phyloP scores from a whole-genome alignment of 495 filamentous ascomycete species.

The Pyrenula aspistea region DNA sequence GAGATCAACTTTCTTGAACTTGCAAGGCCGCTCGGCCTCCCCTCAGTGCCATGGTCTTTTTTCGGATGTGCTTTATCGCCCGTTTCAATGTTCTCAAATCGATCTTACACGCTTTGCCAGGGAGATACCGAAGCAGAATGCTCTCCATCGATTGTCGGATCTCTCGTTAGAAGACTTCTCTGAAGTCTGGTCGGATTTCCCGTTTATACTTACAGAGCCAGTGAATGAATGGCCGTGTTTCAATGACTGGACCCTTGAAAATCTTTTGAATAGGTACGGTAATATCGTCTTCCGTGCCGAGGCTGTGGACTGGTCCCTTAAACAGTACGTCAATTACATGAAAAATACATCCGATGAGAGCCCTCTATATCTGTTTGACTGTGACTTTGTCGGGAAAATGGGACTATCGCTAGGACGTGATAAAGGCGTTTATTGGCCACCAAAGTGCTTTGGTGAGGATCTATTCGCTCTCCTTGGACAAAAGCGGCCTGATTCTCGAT shows the following conservation, averaged over 20 bases:
- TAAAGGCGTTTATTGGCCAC: slow-evolving; percentile 65
- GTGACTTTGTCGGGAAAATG: slow-evolving; percentile 82
- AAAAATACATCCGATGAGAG: slow-evolving; percentile 71
- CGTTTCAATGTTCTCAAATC: slow-evolving; percentile 80
- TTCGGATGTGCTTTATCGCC: slow-evolving; percentile 83
- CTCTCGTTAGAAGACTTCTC: slow-evolving; percentile 66
- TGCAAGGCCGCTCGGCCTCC: slow-evolving; percentile 44
- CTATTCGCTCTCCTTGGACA: slow-evolving; percentile 72
- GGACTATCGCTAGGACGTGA: slow-evolving; percentile 45
- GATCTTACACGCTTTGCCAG: slow-evolving; percentile 49
- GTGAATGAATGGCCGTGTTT: slow-evolving; percentile 76
- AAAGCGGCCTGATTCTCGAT: slow-evolving; percentile 76
- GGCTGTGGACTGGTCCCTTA: slow-evolving; percentile 82
- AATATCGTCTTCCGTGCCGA: slow-evolving; percentile 72
- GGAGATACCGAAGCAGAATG: slow-evolving; percentile 61
- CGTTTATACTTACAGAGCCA: slow-evolving; percentile 82
- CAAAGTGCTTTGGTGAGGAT: slow-evolving; percentile 78
- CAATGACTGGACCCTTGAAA: slow-evolving; percentile 57
- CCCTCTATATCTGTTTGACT: slow-evolving; percentile 88
- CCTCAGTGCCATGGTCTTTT: slow-evolving; percentile 63
- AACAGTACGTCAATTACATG: slow-evolving; percentile 78
- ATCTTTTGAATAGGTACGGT: slow-evolving; percentile 49
- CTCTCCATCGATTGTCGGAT: slow-evolving; percentile 56
- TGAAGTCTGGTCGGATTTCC: slow-evolving; percentile 60
- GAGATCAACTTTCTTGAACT: slow-evolving; percentile 64